Evolutionary conservation across 352 stramenopile genomes (phyloP).

Genomic region (Globisporangium recalcitrans): DNA sequence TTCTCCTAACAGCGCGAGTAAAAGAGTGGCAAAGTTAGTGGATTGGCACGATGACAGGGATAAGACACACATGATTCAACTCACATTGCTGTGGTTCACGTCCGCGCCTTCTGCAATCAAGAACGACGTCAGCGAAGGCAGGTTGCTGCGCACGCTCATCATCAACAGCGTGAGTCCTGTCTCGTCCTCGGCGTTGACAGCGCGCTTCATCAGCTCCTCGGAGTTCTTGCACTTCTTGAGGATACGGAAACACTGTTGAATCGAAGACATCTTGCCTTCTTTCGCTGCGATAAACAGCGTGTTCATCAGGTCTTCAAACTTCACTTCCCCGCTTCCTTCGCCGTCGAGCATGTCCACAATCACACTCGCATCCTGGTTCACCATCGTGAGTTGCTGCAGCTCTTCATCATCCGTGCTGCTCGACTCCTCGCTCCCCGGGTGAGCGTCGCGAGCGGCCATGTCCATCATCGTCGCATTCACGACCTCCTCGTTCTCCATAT

Average conservation of each 20-base stretch:
- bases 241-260: slow-evolving; percentile 60
- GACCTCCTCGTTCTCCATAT: slow-evolving; percentile 20
- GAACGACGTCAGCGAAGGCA: slow-evolving; percentile 49
- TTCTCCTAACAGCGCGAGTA: slow-evolving; percentile 44
- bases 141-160: slow-evolving; percentile 65
- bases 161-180: slow-evolving; percentile 81
- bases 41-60: too few species aligned
- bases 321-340: slow-evolving; percentile 45
- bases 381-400: slow-evolving; percentile 62
- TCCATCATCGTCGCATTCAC: slow-evolving; percentile 17
- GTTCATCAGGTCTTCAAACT: slow-evolving; percentile 53
- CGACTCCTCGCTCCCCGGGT: slow-evolving; percentile 45
- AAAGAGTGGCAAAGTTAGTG: background rate
- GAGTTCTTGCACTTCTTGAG: slow-evolving; percentile 48
- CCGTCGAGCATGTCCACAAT: slow-evolving; percentile 12
- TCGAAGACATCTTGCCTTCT: slow-evolving; percentile 39
- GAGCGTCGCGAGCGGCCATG: slow-evolving; percentile 1
- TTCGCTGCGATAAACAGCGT: slow-evolving; percentile 57
- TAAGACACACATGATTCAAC: slow-evolving; percentile 19
- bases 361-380: slow-evolving; percentile 35
- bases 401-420: slow-evolving; percentile 80
- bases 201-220: slow-evolving; percentile 38
- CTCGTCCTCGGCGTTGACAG: slow-evolving; percentile 64
- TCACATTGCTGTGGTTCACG: slow-evolving; percentile 77
- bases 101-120: slow-evolving; percentile 68